Percentiles rank a stretch among this genome's conserved stretches.
Conservation (phyloP, 2,329 filamentous ascomycete genomes). For the Fusarium coicis region DNA sequence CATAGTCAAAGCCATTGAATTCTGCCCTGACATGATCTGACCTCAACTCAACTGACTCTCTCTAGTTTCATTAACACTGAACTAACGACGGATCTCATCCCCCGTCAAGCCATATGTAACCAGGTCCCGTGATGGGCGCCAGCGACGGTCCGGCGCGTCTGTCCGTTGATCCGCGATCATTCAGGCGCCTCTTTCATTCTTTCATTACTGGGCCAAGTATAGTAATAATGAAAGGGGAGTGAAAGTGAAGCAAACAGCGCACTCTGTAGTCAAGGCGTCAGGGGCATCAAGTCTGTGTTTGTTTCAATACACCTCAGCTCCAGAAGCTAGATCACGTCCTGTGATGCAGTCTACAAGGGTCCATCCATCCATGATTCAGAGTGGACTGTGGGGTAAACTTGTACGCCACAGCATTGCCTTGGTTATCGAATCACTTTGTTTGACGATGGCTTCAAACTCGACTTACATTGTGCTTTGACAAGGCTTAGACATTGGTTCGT, state of each 20-base stretch:
- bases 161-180: constrained; percentile 22
- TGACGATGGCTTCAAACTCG: constrained; percentile 28
- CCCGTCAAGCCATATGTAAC: constrained; percentile 28
- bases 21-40: not conserved
- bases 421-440: constrained; percentile 21
- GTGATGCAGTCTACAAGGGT: constrained; percentile 33
- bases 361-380: constrained; percentile 5
- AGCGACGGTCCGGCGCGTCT: constrained; percentile 40
- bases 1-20: not conserved
- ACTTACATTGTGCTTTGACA: not conserved
- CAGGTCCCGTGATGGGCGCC: constrained; percentile 33
- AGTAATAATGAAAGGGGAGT: not conserved
- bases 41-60: not conserved
- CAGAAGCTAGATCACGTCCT: constrained; percentile 18
- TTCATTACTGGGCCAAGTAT: not conserved
- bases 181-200: constrained; percentile 14
- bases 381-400: constrained; percentile 37
- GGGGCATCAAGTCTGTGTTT: not conserved
- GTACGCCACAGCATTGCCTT: constrained; percentile 36
- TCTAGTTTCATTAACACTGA: constrained; percentile 9
- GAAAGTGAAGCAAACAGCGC: not conserved
- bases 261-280: constrained; percentile 5
- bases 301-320: constrained; percentile 19
- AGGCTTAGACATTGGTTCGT: not conserved
- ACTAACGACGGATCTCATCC: constrained; percentile 17